Base-by-base conservation (phyloP, 352 stramenopile species). In the Blastocystis sp. region DNA sequence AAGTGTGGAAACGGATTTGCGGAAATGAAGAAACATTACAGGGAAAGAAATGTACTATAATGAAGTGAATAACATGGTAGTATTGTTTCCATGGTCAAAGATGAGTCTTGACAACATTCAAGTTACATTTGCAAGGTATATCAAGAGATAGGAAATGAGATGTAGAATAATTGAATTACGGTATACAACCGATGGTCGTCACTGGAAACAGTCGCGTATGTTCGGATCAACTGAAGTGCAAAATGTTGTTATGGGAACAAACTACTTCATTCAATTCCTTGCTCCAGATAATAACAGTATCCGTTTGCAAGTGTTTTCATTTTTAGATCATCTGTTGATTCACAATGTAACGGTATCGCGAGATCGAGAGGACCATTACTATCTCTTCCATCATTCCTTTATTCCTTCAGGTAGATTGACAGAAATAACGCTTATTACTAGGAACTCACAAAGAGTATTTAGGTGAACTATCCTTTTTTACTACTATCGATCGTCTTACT, bases 361-460 rank as follows among this genome's bases (percentile, higher is more conserved):
- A 17, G 78, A 89, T 35, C 78, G 78, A 37, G 24, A 22, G 5
- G 24, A 70, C n/a, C 40, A 76, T 42, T 78, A 58, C 51, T 79
- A 68, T 62, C 78, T 89, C 44, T 89, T 89, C 66, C 66, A 76
- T 53, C 78, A 89, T 56, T 77, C 35, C 24, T 89, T 89, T 48
- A 53, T 89, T 37, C 60, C 66, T 13, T 56, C 35, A 33, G 64
- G 33, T 44, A 81, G 51, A 48, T 2, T 2, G 40, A 48, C 9
- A 48, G 40, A 48, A 40, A 40, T 66, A 40, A 60, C 9, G 9
- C 58, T 48, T 9, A 48, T 48, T 9, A 2, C 9, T 48, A 48
- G 53, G 24, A 24, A 64, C 42, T 27, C 42, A 76, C 48, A 70
- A 1, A 24, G 48, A 69, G 27, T 89, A 89, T 35, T 30, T 89